Percentiles rank a stretch among this genome's conserved stretches.
Evolutionary conservation across 78 protist species (phyloP).

Genomic region (Blattamonas nauphoetae): DNA sequence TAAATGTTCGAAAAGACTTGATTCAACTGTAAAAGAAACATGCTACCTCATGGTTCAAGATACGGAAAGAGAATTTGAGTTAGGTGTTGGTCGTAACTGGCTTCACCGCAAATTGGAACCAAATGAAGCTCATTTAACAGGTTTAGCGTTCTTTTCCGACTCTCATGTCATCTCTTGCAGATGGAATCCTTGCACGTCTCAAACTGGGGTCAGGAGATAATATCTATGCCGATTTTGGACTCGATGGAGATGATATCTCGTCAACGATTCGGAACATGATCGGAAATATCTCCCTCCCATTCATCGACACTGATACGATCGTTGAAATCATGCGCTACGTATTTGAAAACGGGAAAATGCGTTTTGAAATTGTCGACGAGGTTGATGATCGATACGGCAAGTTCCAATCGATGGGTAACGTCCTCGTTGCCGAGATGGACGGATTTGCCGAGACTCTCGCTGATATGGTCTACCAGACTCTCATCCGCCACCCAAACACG

Average conservation of each 20-base stretch:
- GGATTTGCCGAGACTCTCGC: neutral
- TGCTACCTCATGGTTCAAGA: neutral
- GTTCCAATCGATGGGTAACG: neutral
- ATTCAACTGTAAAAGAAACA: neutral
- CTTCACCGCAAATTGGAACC: neutral
- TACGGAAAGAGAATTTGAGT: neutral
- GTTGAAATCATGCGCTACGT: no score
- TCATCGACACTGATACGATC: no score
- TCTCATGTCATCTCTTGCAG: no score
- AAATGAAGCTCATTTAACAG: neutral
- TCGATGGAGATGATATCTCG: no score
- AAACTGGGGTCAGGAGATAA: no score
- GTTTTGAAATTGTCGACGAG: no score
- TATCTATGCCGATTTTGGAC: no score
- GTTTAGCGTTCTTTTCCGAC: no score
- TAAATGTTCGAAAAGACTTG: neutral
- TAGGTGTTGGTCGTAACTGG: neutral
- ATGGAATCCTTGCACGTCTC: no score
- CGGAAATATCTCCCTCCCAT: no score
- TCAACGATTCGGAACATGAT: no score
- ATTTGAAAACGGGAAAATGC: no score
- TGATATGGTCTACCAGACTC: neutral
- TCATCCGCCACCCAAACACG: neutral
- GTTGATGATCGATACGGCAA: neutral
- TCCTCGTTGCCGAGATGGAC: neutral